Evolutionary conservation across 768 basidiomycete genomes (phyloP).

Genomic region (Termitomyces sp.): DNA sequence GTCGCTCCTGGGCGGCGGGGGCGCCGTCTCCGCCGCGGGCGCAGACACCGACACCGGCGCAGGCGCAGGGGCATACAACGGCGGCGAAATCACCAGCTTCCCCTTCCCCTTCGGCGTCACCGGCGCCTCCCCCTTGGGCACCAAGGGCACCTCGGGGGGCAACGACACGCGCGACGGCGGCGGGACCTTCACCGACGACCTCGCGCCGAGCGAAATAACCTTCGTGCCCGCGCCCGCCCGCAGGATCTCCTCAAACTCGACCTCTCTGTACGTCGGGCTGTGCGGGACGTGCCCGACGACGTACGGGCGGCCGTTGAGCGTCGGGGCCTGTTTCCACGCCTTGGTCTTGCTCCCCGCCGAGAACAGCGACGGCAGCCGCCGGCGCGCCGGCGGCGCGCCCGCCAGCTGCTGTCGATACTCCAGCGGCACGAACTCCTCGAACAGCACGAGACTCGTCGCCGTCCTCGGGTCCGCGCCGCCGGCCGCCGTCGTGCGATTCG

Average conservation of each 20-base stretch:
- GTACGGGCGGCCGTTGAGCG: constrained; percentile 74
- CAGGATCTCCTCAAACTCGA: constrained; percentile 76
- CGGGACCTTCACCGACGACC: constrained; percentile 18
- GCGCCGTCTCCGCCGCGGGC: not conserved
- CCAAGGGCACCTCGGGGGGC: not conserved
- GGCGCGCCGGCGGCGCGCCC: constrained; percentile 36
- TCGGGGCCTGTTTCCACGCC: constrained; percentile 79
- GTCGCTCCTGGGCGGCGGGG: constrained; percentile 20
- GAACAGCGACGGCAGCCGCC: constrained; percentile 69
- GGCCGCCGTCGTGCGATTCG: constrained; percentile 26
- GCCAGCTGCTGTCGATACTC: constrained; percentile 81
- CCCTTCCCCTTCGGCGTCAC: constrained; percentile 5
- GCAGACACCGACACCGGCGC: too few relatives aligned
- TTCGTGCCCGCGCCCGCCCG: constrained; percentile 45
- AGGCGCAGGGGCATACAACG: constrained; percentile 16
- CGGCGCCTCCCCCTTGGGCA: too few relatives aligned
- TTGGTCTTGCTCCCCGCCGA: constrained; percentile 36
- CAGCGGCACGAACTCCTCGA: constrained; percentile 90
- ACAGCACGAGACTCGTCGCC: constrained; percentile 66
- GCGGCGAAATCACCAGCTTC: constrained; percentile 15
- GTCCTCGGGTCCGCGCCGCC: constrained; percentile 62
- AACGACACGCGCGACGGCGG: constrained; percentile 1
- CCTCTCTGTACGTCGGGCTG: constrained; percentile 51
- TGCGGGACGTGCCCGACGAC: constrained; percentile 53
- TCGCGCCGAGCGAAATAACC: constrained; percentile 30